Evolutionary conservation across 345 rosid species (phyloP).

Genomic region (Acer negundo): DNA sequence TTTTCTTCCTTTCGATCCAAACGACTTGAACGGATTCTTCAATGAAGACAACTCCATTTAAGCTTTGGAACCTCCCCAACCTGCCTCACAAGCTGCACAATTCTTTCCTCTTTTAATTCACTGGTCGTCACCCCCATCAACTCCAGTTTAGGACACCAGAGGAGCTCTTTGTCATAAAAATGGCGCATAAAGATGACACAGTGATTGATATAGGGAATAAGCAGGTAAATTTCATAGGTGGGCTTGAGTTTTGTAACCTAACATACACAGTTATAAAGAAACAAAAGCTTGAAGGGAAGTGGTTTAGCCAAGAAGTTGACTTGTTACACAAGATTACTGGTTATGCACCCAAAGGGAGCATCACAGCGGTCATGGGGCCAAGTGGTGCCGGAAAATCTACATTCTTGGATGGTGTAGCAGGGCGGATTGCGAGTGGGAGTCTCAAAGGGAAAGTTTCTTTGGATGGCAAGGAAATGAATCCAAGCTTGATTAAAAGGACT

Average conservation of each 20-base stretch:
- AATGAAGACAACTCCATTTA: conserved; percentile 26
- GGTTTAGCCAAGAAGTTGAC: conserved; percentile 51
- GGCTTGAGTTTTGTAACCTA: conserved; percentile 51
- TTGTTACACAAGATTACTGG: conserved; percentile 59
- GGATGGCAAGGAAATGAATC: conserved; percentile 49
- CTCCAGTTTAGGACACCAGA: conserved; percentile 17
- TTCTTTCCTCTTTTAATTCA: conserved; percentile 23
- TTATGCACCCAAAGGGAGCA: conserved; percentile 61
- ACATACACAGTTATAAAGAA: conserved; percentile 55
- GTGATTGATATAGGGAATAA: conserved; percentile 42
- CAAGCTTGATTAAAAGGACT: conserved; percentile 60
- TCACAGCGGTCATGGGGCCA: conserved; percentile 75
- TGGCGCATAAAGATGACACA: conserved; percentile 32
- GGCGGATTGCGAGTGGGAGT: conserved; percentile 64
- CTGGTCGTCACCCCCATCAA: not conserved
- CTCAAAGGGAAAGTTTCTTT: conserved; percentile 54
- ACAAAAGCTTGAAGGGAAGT: conserved; percentile 46
- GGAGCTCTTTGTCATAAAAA: not conserved
- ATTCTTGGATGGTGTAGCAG: conserved; percentile 58
- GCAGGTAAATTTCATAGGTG: conserved; percentile 43
- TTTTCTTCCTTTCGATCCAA: conserved; percentile 18
- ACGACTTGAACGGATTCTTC: conserved; percentile 32
- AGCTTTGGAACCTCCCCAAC: conserved; percentile 36
- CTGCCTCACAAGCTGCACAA: conserved; percentile 32
- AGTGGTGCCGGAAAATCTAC: conserved; percentile 81